Conservation (phyloP, 768 basidiomycete genomes). For the Russula sp. region DNA sequence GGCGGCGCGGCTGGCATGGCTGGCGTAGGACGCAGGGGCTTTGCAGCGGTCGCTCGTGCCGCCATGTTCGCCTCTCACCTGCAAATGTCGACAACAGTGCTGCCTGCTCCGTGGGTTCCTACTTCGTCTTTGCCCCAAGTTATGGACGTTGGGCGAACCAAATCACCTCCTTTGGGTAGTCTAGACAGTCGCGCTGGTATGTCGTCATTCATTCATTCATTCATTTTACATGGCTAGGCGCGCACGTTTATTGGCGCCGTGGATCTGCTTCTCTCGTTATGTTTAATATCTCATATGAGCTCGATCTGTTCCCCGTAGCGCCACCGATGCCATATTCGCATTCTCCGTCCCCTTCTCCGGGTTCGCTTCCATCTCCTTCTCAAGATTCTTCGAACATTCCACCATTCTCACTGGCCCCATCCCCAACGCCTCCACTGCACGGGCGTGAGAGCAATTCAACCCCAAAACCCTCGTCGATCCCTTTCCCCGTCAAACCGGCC, state of each 20-base stretch:
- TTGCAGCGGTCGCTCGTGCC: conserved; percentile 64
- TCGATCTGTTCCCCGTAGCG: not conserved
- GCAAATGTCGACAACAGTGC: conserved; percentile 2
- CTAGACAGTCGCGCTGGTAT: not conserved
- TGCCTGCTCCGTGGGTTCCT: not conserved
- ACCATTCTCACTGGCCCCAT: conserved; percentile 20
- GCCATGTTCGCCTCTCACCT: conserved; percentile 36
- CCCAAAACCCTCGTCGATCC: conserved; percentile 16
- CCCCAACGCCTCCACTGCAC: conserved; percentile 1
- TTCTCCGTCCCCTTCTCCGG: not conserved
- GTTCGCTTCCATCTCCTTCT: not conserved
- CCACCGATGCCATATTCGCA: conserved; percentile 9
- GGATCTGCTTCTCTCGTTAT: not conserved
- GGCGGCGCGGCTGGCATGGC: conserved; percentile 86
- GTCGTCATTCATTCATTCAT: conserved; percentile 19
- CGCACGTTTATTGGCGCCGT: not conserved
- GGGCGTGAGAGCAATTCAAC: not conserved
- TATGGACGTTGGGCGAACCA: conserved; percentile 19
- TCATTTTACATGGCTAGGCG: not conserved
- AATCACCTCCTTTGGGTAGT: conserved; percentile 30
- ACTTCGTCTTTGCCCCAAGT: conserved; percentile 11
- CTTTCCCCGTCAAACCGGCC: conserved; percentile 24
- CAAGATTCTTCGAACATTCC: conserved; percentile 2
- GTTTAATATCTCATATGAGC: not conserved
- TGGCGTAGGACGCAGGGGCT: conserved; percentile 81